These are phyloP conservation scores for Pseudoneurospora amorphoporcata DNA, from an alignment of 495 filamentous ascomycete species.

Conservation along the genomic window DNA sequence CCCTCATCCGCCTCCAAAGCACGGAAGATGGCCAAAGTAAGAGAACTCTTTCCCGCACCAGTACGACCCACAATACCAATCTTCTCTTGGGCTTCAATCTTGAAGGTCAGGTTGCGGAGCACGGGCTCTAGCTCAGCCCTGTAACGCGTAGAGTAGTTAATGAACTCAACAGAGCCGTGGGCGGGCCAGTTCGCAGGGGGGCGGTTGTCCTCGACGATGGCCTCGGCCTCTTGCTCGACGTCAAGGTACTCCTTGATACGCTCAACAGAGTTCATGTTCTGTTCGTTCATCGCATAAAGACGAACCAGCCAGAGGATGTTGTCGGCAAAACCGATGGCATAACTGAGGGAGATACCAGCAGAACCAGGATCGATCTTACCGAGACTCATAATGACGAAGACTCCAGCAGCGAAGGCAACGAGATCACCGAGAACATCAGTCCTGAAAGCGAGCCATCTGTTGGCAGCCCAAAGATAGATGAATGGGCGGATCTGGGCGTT, in stretches of 20 bases:
- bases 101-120: conserved; percentile 73
- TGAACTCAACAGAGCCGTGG: conserved; percentile 76
- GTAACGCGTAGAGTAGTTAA: conserved; percentile 81
- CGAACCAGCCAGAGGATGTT: conserved; percentile 96
- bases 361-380: conserved; percentile 86
- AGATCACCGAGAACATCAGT: conserved; percentile 86
- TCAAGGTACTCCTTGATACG: conserved; percentile 95
- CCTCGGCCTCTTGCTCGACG: conserved; percentile 82
- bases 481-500: conserved; percentile 89
- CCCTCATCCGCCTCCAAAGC: conserved; percentile 90
- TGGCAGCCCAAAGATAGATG: conserved; percentile 94
- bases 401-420: conserved; percentile 89
- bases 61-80: conserved; percentile 95
- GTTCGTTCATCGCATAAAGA: conserved; percentile 90
- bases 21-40: conserved; percentile 92
- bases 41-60: conserved; percentile 93
- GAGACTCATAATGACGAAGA: conserved; percentile 76
- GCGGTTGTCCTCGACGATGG: conserved; percentile 67
- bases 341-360: conserved; percentile 92
- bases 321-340: conserved; percentile 94
- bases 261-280: conserved; percentile 99
- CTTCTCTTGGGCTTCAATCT: conserved; percentile 78
- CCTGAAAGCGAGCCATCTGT: conserved; percentile 90
- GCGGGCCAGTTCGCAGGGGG: conserved; percentile 77
- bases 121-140: conserved; percentile 79